Conservation (phyloP, 495 filamentous ascomycete species). For the Oidiodendron maius region DNA sequence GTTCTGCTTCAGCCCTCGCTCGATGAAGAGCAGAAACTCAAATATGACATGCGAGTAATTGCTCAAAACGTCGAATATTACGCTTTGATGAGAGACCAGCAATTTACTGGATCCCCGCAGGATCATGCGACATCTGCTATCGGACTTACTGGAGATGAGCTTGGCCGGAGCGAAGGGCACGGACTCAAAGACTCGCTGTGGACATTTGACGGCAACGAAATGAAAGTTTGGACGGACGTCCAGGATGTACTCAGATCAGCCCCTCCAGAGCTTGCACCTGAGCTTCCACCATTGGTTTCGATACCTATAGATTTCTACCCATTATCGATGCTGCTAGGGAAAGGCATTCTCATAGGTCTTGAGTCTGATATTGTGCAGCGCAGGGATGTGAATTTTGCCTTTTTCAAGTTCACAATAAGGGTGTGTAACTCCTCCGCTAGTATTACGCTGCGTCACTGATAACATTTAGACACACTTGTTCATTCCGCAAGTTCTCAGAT, state of each 20-base stretch:
- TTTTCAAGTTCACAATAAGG: conserved; percentile 75
- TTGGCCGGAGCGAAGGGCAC: conserved; percentile 21
- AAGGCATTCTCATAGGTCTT: conserved; percentile 83
- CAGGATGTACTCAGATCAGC: conserved; percentile 72
- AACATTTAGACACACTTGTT: conserved; percentile 82
- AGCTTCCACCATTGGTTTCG: conserved; percentile 58
- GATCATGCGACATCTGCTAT: not conserved
- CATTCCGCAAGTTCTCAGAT: conserved; percentile 76
- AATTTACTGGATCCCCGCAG: conserved; percentile 26
- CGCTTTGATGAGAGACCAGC: conserved; percentile 81
- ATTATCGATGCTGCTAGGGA: conserved; percentile 73
- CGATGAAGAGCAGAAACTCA: conserved; percentile 68
- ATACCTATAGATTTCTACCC: conserved; percentile 86
- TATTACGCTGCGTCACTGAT: no score
- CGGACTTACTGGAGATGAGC: not conserved
- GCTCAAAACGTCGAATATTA: conserved; percentile 96
- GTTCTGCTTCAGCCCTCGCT: conserved; percentile 84
- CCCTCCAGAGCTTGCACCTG: conserved; percentile 49
- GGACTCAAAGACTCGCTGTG: conserved; percentile 82
- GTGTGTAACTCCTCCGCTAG: conserved; percentile 46
- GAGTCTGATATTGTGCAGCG: conserved; percentile 90
- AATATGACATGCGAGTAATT: conserved; percentile 97
- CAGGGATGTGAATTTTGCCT: conserved; percentile 81
- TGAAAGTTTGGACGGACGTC: conserved; percentile 87
- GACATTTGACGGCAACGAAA: conserved; percentile 81